A percentile compares a stretch with the other conserved stretches of the same genome.
These are phyloP conservation scores for Phytophthora pluvialis DNA, from an alignment of 352 stramenopile genomes.

Conservation along the genomic window DNA sequence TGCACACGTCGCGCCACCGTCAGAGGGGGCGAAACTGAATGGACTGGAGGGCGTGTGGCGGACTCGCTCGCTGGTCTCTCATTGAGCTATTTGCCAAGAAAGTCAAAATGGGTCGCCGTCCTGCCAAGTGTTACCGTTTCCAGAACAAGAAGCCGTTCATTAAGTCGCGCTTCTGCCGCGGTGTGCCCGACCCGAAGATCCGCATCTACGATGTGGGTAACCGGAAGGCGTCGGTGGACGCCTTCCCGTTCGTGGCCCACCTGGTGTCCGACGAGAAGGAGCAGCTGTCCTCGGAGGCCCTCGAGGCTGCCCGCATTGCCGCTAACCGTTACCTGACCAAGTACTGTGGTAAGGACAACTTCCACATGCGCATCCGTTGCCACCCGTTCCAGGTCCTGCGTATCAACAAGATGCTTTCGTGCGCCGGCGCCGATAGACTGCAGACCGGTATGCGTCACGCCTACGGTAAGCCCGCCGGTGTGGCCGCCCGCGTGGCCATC, in stretches of 20 bases:
- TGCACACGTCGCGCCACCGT: neutral
- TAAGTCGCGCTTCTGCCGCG: constrained; percentile 99
- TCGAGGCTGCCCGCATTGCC: constrained; percentile 98
- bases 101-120: constrained; percentile 69
- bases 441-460: constrained; percentile 99
- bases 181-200: constrained; percentile 97
- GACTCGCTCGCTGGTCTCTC: constrained; percentile 2
- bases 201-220: constrained; percentile 99
- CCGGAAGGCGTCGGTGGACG: constrained; percentile 98
- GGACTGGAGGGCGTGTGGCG: constrained; percentile 12
- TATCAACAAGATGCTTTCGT: constrained; percentile 99
- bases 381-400: constrained; percentile 99
- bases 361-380: constrained; percentile 99
- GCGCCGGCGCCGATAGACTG: constrained; percentile 98
- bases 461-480: constrained; percentile 99
- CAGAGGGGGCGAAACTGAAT: constrained; percentile 19
- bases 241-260: constrained; percentile 99
- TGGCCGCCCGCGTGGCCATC: constrained; percentile 98
- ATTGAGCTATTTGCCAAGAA: constrained; percentile 48
- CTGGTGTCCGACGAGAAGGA: constrained; percentile 95
- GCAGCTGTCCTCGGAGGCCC: constrained; percentile 96
- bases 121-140: constrained; percentile 99
- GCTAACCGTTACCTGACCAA: constrained; percentile 99
- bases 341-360: constrained; percentile 98
- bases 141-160: constrained; percentile 99